Percentiles rank a stretch among this genome's conserved stretches.
These are phyloP conservation scores for Boletellus sp. DNA, from an alignment of 768 basidiomycete species.

Conservation along the genomic window DNA sequence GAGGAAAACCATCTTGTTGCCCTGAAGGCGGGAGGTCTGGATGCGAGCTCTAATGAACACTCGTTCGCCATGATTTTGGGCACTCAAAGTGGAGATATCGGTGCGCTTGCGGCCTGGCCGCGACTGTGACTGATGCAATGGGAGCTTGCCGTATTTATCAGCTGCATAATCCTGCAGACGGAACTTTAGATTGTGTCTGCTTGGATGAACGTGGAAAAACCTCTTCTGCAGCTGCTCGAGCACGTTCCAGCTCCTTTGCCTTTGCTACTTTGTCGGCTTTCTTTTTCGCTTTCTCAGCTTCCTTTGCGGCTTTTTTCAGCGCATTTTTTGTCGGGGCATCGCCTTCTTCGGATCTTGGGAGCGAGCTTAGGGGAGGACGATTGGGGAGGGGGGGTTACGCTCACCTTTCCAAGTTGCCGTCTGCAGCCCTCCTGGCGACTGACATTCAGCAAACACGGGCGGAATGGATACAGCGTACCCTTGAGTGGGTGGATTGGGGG, in stretches of 20 bases:
- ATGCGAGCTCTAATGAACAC: constrained; percentile 87
- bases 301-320: constrained; percentile 87
- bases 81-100: constrained; percentile 61
- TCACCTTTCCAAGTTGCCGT: constrained; percentile 12
- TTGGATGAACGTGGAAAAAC: constrained; percentile 34
- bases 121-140: constrained; percentile 88
- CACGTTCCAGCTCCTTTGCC: constrained; percentile 72
- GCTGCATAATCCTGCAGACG: constrained; percentile 63
- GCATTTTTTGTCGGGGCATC: constrained; percentile 80
- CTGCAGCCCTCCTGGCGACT: constrained; percentile 4
- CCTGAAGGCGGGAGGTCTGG: constrained; percentile 88
- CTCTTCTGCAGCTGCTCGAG: constrained; percentile 60
- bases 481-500: neutral
- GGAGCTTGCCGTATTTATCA: constrained; percentile 81
- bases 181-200: constrained; percentile 16
- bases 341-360: constrained; percentile 21
- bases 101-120: constrained; percentile 59
- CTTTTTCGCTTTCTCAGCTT: constrained; percentile 86
- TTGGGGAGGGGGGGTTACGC: neutral
- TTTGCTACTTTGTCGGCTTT: constrained; percentile 82
- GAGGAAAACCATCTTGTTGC: constrained; percentile 94
- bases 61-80: constrained; percentile 61
- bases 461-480: constrained; percentile 1
- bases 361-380: constrained; percentile 1
- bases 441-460: neutral